Base-by-base conservation (phyloP, 352 stramenopile species). In the Phytophthora pisi region DNA sequence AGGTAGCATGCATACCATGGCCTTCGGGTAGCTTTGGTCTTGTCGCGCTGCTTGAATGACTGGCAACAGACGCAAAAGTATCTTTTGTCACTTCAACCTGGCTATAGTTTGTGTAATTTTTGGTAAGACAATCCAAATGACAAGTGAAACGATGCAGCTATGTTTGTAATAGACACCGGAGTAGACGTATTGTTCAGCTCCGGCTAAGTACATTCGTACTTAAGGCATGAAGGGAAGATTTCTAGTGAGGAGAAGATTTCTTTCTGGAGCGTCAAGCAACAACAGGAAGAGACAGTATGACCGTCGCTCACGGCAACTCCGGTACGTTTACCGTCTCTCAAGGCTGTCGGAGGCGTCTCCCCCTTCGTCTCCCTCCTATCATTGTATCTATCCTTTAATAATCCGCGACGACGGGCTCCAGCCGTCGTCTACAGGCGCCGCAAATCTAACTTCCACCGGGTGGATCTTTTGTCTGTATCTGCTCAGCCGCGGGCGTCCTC, bases 401-500 rank as follows among this genome's bases (percentile, higher is more conserved):
- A 26, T 59, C 56, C 42, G 40, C 50, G 47, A 50, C 18, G 57
- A 2, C 40, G 46, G 55, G 20, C 51, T 64, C 60, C 20, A 66
- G 13, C 15, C 16, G 40, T 6, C 8, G 18, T 42, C 34, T 74
- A 24, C 58, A 56, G 51, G 20, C 10, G 16, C 42, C 55, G 31
- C 24, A 64, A 76, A 46, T 60, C 56, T 75, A 71, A 79, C 62
- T 74, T 76, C 62, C 24, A 51, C 51, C 53, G 50, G 57, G 42
- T 78, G 61, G 66, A 78, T 78, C 66, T 78, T 74, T 80, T 70
- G 20, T 55, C 15, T 63, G 20, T 66, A 46, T 57, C 16, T 74
- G 31, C 36, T 49, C 57, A 98, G 92, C 90, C 61, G 88, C 84
- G 56, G 90, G 89, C 56, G 82, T 98, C 42, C 74, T 98, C 58